These are phyloP conservation scores for California macrophylla DNA, from an alignment of 441 rosid species.

Conservation along the genomic window DNA sequence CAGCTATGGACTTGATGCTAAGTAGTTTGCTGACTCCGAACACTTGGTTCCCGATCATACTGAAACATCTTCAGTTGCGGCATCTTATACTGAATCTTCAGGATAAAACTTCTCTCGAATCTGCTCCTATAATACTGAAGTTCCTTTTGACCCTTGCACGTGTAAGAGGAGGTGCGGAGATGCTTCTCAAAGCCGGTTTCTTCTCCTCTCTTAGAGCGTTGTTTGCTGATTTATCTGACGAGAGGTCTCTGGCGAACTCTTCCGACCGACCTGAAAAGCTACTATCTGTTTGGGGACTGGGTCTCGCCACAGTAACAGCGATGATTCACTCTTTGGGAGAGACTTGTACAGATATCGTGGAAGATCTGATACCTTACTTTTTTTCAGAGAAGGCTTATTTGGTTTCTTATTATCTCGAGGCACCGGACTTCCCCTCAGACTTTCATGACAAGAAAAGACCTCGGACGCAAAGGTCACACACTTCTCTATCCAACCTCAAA, in stretches of 20 bases:
- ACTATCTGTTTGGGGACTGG: constrained; percentile 69
- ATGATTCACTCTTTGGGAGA: constrained; percentile 66
- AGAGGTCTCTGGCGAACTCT: constrained; percentile 22
- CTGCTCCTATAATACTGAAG: constrained; percentile 47
- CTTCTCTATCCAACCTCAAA: constrained; percentile 60
- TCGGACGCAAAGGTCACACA: constrained; percentile 47
- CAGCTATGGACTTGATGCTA: constrained; percentile 50
- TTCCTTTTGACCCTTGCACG: constrained; percentile 70
- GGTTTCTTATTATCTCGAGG: constrained; percentile 54
- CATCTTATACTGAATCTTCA: constrained; percentile 58
- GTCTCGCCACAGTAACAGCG: constrained; percentile 76
- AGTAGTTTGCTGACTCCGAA: constrained; percentile 50
- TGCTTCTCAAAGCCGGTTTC: constrained; percentile 70
- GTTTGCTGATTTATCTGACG: constrained; percentile 42
- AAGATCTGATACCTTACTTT: constrained; percentile 57
- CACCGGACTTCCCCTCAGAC: constrained; percentile 62
- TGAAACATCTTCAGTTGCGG: constrained; percentile 58
- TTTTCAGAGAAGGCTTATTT: constrained; percentile 64
- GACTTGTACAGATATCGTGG: constrained; percentile 36
- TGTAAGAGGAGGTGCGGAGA: constrained; percentile 76
- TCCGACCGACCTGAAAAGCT: constrained; percentile 46
- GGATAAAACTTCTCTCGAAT: constrained; percentile 39
- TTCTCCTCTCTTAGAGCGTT: constrained; percentile 54
- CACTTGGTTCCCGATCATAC: constrained; percentile 79
- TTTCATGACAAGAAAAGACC: constrained; percentile 57